Percentiles rank a stretch among this genome's conserved stretches.
Evolutionary conservation across 257 asterid genomes (phyloP).

Genomic region (Paulownia fortunei): DNA sequence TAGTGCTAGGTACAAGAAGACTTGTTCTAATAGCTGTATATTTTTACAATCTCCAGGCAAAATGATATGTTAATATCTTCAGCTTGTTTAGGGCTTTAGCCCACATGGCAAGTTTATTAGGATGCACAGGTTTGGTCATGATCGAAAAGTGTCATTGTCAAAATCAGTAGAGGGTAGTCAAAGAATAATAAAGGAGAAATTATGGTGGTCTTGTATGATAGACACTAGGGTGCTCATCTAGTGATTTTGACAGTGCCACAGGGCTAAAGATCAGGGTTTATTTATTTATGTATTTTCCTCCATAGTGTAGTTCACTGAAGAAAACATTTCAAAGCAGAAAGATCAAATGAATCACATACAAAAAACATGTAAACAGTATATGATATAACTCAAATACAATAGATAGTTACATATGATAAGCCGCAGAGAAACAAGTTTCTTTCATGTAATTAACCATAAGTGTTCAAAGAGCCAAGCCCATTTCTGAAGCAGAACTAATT

Average conservation of each 20-base stretch:
- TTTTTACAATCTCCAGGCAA: conserved; percentile 1
- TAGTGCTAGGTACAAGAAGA: not conserved
- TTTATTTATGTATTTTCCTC: not conserved
- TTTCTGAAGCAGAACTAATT: conserved; percentile 17
- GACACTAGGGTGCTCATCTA: conserved; percentile 4
- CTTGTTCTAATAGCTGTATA: conserved; percentile 6
- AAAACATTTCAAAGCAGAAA: not conserved
- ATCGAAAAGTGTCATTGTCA: not conserved
- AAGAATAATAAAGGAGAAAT: not conserved
- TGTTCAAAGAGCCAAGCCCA: conserved; percentile 14
- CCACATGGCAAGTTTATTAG: not conserved
- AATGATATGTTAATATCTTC: not conserved
- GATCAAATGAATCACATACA: not conserved
- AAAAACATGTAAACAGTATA: not conserved
- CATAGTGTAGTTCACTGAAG: not conserved
- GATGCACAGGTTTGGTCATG: not conserved
- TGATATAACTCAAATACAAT: not conserved
- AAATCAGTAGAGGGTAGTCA: not conserved
- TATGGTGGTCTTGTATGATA: not conserved
- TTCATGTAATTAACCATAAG: conserved; percentile 13
- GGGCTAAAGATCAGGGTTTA: not conserved
- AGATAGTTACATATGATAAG: conserved; percentile 7
- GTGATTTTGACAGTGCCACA: not conserved
- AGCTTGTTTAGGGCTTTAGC: not conserved
- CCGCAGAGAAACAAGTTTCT: conserved; percentile 19